These are phyloP conservation scores for Ophiostoma novo-ulmi DNA, from an alignment of 2,329 filamentous ascomycete species.

Conservation along the genomic window DNA sequence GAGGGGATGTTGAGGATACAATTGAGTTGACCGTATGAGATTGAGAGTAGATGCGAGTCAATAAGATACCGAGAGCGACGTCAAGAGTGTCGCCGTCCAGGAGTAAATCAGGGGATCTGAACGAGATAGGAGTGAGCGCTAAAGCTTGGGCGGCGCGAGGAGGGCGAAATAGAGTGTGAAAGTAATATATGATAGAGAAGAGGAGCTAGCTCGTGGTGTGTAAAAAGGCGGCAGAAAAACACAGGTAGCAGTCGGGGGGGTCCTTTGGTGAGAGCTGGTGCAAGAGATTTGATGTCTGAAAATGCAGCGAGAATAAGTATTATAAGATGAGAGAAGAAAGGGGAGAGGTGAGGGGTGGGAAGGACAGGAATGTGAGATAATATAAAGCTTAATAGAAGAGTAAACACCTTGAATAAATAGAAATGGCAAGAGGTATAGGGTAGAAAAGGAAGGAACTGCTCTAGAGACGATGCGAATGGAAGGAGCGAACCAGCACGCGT, in stretches of 20 bases:
- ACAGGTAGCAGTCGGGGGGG: background rate
- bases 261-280: background rate
- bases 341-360: background rate
- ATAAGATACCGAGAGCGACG: background rate
- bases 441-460: background rate
- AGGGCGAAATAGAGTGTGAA: background rate
- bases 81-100: background rate
- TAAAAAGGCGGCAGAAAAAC: constrained; percentile 10
- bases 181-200: background rate
- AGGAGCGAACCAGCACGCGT: constrained; percentile 3
- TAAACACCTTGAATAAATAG: background rate
- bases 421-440: background rate
- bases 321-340: background rate
- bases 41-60: background rate
- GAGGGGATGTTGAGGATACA: background rate
- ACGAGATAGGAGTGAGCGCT: constrained; percentile 6
- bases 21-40: background rate
- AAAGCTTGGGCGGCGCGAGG: background rate
- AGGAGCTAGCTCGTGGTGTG: constrained; percentile 12
- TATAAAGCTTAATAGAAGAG: background rate
- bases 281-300: background rate
- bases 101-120: background rate
- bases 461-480: background rate
- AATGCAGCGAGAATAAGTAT: background rate
- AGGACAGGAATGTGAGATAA: background rate